Percentiles rank a stretch among this genome's conserved stretches.
These are phyloP conservation scores for Coriaria nepalensis DNA, from an alignment of 306 rosid genomes.

Conservation along the genomic window DNA sequence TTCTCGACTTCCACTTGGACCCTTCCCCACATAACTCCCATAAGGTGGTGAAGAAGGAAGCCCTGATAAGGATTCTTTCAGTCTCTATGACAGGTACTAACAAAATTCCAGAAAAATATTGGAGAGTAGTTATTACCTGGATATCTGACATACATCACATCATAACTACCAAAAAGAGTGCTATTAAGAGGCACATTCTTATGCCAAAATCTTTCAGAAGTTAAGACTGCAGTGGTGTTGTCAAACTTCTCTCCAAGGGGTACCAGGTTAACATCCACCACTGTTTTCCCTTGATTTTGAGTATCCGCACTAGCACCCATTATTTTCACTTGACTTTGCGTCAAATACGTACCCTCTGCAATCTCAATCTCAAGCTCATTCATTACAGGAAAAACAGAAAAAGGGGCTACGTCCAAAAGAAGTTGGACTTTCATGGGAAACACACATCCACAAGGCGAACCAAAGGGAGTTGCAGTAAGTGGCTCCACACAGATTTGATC, in stretches of 20 bases:
- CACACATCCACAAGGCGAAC: conserved; percentile 96
- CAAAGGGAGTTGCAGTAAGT: conserved; percentile 63
- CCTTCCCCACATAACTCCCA: conserved; percentile 29
- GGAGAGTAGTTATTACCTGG: conserved; percentile 48
- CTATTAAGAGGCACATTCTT: conserved; percentile 60
- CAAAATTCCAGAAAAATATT: conserved; percentile 6
- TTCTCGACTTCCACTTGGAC: conserved; percentile 32
- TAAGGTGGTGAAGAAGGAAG: conserved; percentile 48
- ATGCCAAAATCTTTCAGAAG: conserved; percentile 52
- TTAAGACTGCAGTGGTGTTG: conserved; percentile 60
- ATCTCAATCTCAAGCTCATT: conserved; percentile 72
- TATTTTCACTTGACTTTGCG: conserved; percentile 87
- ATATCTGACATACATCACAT: conserved; percentile 42
- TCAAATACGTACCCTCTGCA: conserved; percentile 73
- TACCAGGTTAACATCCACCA: conserved; percentile 74
- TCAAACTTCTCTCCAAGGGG: conserved; percentile 88
- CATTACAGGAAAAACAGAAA: conserved; percentile 63
- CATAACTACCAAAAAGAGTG: conserved; percentile 65
- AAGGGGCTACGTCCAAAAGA: conserved; percentile 61
- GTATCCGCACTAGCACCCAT: conserved; percentile 85
- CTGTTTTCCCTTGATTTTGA: conserved; percentile 59
- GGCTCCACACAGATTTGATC: conserved; percentile 74
- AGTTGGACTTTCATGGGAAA: conserved; percentile 83
- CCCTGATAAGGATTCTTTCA: conserved; percentile 42
- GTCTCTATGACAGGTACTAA: conserved; percentile 24